Base-by-base conservation (phyloP, 2,329 filamentous ascomycete species). In the Colletotrichum abscissum region DNA sequence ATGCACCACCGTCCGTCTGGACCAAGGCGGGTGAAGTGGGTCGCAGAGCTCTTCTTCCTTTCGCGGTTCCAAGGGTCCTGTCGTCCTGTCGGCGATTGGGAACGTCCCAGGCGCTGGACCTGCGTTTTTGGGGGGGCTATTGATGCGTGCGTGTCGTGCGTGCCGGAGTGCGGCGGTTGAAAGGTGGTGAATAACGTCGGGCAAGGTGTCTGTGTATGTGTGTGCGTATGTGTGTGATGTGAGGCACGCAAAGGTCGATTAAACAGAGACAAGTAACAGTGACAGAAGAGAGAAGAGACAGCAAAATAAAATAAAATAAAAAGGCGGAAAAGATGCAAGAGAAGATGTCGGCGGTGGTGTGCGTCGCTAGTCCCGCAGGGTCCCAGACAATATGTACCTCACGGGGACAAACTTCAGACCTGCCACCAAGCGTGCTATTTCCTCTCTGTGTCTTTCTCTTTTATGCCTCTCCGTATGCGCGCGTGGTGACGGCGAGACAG, bases 321-420 rank as follows among this genome's bases (percentile, higher is more conserved):
- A 35, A 49, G 42, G 19, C 42, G 19, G 42, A 26, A 12, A 26
- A 22, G 35, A 46, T 26, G 58, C 35, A 46, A 52, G 62, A n/a
- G 22, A 55, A 55, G 52, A 55, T 24, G 49, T 35, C 24, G 30
- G 33, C 46, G 67, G 59, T 64, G 55, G 62, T 59, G 67, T 72
- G 69, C 69, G 67, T 65, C 67, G 54, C 16, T 52, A 63, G 66
- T 56, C 66, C 38, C 46, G 35, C 66, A 73, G 70, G 59, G 59
- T 65, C 60, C 70, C 70, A 73, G 66, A 73, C 70, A 60, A 73
- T 73, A 73, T 73, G 70, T 73, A 73, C 70, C 70, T 73, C 70
- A 73, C 70, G 70, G 70, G 46, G 66, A 49, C 42, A 49, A n/a
- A 49, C 42, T 49, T 49, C 54, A 55, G 67, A 59, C 65, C 63